These are phyloP conservation scores for Castanea mollissima DNA, from an alignment of 306 rosid species.

Conservation along the genomic window DNA sequence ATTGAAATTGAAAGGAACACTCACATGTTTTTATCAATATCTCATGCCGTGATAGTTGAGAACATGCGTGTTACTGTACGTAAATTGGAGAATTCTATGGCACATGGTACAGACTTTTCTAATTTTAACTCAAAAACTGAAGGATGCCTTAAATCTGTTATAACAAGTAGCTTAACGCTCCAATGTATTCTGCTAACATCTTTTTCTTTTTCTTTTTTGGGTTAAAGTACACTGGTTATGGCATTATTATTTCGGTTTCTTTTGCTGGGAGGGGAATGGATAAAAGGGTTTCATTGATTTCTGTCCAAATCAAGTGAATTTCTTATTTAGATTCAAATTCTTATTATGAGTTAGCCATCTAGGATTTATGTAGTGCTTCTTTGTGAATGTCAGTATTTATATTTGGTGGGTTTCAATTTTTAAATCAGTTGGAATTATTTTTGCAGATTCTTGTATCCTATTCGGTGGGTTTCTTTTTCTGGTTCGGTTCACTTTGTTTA, in stretches of 20 bases:
- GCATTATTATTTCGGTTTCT: not conserved
- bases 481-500: too few relatives aligned
- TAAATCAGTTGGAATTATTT: not conserved
- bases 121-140: too few relatives aligned
- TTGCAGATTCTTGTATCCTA: conserved; percentile 38
- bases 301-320: not conserved
- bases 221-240: too few relatives aligned
- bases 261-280: not conserved
- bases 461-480: too few relatives aligned
- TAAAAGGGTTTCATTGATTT: not conserved
- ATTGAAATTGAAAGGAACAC: too few relatives aligned
- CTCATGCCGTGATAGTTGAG: too few relatives aligned
- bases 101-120: too few relatives aligned
- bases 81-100: too few relatives aligned
- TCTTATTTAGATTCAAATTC: not conserved
- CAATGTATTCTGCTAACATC: not conserved
- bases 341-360: not conserved
- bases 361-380: not conserved
- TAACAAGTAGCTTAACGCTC: not conserved
- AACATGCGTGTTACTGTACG: too few relatives aligned
- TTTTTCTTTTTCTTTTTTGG: too few relatives aligned
- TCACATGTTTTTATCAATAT: too few relatives aligned
- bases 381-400: too few relatives aligned
- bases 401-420: not conserved
- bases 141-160: not conserved